phyloP scores from a whole-genome alignment of 1,284 basidiomycete genomes.

The Pterulicium gracile region DNA sequence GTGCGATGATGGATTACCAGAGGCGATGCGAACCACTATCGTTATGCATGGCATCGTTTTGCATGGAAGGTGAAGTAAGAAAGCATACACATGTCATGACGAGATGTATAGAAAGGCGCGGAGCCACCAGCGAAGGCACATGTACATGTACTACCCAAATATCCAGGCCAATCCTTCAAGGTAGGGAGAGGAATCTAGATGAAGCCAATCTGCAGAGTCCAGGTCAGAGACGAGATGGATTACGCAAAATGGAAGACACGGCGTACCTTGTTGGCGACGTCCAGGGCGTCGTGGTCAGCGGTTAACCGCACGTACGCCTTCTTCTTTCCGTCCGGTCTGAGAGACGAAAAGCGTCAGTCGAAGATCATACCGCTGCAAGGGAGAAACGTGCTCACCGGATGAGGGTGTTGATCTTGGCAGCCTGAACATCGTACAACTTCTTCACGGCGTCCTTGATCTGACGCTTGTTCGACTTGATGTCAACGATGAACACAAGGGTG shows the following conservation, averaged over 20 bases:
- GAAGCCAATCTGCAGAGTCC: slow-evolving; percentile 58
- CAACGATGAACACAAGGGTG: slow-evolving; percentile 96
- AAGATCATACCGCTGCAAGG: background rate
- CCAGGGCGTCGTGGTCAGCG: slow-evolving; percentile 92
- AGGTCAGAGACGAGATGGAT: slow-evolving; percentile 6
- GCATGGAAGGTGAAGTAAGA: background rate
- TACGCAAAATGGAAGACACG: background rate
- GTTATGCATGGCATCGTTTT: too few species aligned
- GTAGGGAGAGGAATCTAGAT: slow-evolving; percentile 54
- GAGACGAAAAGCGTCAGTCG: slow-evolving; percentile 3
- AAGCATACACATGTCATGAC: background rate
- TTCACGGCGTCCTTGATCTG: slow-evolving; percentile 99
- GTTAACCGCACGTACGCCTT: slow-evolving; percentile 98
- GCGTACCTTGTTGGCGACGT: slow-evolving; percentile 96
- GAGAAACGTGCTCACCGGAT: slow-evolving; percentile 63
- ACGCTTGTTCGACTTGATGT: slow-evolving; percentile 92
- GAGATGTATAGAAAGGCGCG: background rate
- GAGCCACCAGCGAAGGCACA: background rate
- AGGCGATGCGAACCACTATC: too few species aligned
- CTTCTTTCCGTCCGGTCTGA: slow-evolving; percentile 95
- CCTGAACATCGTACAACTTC: slow-evolving; percentile 97
- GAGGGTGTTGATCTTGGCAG: slow-evolving; percentile 94
- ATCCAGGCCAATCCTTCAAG: too few species aligned
- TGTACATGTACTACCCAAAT: background rate
- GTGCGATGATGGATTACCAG: too few species aligned